phyloP scores from a whole-genome alignment of 192 early-diverging fungal species.

The Paraglomus occultum region DNA sequence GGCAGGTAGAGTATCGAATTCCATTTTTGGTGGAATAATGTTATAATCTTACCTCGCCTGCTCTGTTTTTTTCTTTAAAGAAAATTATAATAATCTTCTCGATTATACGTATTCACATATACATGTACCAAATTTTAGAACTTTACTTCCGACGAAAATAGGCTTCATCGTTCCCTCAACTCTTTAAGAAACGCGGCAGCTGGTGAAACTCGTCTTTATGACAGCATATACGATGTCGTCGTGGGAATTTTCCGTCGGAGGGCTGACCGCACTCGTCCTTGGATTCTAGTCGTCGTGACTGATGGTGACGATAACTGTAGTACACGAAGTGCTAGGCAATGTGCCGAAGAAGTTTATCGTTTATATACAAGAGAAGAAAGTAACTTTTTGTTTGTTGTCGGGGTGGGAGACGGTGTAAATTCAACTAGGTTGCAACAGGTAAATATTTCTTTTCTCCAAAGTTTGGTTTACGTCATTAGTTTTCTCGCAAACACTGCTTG shows the following conservation, averaged over 20 bases:
- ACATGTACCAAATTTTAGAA: background rate
- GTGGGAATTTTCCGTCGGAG: conserved; percentile 1
- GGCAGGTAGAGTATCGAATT: conserved; percentile 8
- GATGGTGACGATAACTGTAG: conserved; percentile 23
- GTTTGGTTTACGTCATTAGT: too few species aligned
- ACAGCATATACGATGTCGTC: conserved; percentile 2
- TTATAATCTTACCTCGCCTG: background rate
- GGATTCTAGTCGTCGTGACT: conserved; percentile 23
- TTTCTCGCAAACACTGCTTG: too few species aligned
- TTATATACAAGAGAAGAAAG: background rate
- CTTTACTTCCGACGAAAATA: conserved; percentile 1
- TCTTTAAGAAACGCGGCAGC: background rate
- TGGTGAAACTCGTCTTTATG: conserved; percentile 16
- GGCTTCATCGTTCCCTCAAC: conserved; percentile 23
- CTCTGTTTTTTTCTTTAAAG: background rate
- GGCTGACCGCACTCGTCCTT: conserved; percentile 12
- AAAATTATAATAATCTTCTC: too few species aligned
- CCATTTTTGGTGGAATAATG: background rate
- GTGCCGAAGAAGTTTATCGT: background rate
- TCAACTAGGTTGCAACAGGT: conserved; percentile 17
- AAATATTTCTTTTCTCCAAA: background rate
- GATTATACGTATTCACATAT: too few species aligned
- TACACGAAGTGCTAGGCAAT: background rate
- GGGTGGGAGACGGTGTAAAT: conserved; percentile 17
- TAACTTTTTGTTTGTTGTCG: conserved; percentile 25